Conservation (phyloP, 768 basidiomycete genomes). For the Russula earlei region DNA sequence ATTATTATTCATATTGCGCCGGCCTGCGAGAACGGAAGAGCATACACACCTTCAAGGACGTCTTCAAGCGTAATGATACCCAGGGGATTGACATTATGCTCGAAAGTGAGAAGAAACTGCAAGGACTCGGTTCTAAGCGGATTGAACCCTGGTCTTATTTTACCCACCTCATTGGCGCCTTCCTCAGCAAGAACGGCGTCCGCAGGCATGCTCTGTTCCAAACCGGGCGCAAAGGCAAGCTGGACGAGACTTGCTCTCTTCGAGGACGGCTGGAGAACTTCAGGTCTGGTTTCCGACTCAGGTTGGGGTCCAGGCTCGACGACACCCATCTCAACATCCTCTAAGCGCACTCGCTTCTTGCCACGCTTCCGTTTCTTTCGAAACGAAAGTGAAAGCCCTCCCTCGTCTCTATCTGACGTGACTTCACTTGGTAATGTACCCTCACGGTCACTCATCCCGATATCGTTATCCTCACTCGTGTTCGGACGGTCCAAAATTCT, state of each 20-base stretch:
- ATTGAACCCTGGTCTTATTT: background rate
- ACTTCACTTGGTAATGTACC: conserved; percentile 21
- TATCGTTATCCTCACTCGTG: conserved; percentile 1
- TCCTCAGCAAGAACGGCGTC: conserved; percentile 75
- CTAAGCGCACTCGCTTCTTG: conserved; percentile 15
- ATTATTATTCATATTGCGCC: background rate
- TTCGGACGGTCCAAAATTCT: background rate
- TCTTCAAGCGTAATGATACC: conserved; percentile 93
- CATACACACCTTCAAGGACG: conserved; percentile 65
- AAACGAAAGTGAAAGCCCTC: conserved; percentile 14
- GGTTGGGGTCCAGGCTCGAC: conserved; percentile 20
- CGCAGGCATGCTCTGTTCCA: conserved; percentile 80
- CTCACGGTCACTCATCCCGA: conserved; percentile 21
- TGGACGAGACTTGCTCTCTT: conserved; percentile 17
- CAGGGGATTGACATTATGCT: conserved; percentile 73
- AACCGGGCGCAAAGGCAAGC: conserved; percentile 29
- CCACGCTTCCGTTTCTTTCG: conserved; percentile 21
- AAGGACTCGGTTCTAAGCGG: background rate
- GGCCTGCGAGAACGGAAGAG: background rate
- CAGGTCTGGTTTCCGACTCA: conserved; percentile 22
- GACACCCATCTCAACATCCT: conserved; percentile 28
- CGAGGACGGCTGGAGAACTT: conserved; percentile 14
- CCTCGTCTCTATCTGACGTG: conserved; percentile 18
- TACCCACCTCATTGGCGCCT: conserved; percentile 59
- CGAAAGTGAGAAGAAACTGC: conserved; percentile 73